Base-by-base conservation (phyloP, 306 rosid genomes). In the Betula pendula region DNA sequence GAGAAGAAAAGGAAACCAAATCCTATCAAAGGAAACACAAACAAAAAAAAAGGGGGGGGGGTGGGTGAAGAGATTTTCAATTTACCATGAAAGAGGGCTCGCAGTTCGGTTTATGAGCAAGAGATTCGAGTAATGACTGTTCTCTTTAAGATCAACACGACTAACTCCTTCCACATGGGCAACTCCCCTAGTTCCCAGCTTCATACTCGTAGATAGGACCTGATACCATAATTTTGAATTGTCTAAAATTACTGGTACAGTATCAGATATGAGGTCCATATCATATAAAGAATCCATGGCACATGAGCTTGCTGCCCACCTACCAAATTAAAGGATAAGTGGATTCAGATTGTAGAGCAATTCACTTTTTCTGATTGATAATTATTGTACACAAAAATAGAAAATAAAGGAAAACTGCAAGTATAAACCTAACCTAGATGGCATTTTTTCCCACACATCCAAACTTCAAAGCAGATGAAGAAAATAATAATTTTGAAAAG, bases 61-160 rank as follows among this genome's bases (percentile, higher is more conserved):
- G 2, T 8, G 58, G 22, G 1, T 0, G 60, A 20, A 73, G 47
- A n/a, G 42, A 27, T 27, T 42, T 45, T 47, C 58, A 55, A 79
- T 40, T 78, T 87, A 93, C 97, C 97, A 91, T 77, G 98, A 89
- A 77, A 93, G 97, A 70, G 86, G 96, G 87, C 91, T 91, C 42
- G 98, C 93, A 65, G 97, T 91, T 84, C 98, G 89, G 92, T 96
- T 96, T 79, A 96, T 85, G 40, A 96, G 91, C 85, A 92, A 79
- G 73, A 92, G 78, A 87, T 86, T 80, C n/a, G 90, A 86, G 78
- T 88, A 96, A 47, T 6, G 89, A 67, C 55, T 85, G 60, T 85
- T 82, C 76, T 90, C 88, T 80, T 84, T 89, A 62, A 96, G 96
- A 62, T 91, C 82, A 22, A 78, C 59, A 48, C 91, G 96, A 79